phyloP scores from a whole-genome alignment of 805 yeast species.

The Hanseniaspora meyeri region DNA sequence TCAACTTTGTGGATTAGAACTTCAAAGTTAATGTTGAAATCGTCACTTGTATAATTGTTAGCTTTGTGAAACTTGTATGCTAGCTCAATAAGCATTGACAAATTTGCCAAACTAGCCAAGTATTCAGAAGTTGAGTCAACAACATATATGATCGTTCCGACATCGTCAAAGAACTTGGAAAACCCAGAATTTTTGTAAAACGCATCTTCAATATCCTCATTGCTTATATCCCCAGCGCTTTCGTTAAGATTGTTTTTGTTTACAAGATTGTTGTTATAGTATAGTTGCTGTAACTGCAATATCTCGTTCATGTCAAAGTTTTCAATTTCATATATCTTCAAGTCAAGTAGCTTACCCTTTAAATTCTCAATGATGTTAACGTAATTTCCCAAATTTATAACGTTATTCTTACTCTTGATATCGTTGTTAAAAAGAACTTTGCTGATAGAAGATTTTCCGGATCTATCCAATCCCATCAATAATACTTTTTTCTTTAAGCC shows the following conservation, averaged over 20 bases:
- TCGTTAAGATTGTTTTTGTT: neutral
- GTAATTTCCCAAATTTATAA: slow-evolving; percentile 7
- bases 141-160: slow-evolving; percentile 86
- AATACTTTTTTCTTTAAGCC: slow-evolving; percentile 57
- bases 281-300: slow-evolving; percentile 5
- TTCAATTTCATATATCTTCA: slow-evolving; percentile 11
- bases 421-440: slow-evolving; percentile 92
- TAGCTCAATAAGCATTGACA: slow-evolving; percentile 76
- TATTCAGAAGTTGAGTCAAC: slow-evolving; percentile 95
- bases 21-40: slow-evolving; percentile 32
- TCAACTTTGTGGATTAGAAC: slow-evolving; percentile 92
- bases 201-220: slow-evolving; percentile 5
- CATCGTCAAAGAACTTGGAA: slow-evolving; percentile 55
- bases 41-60: slow-evolving; percentile 44
- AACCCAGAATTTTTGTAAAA: slow-evolving; percentile 10
- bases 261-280: slow-evolving; percentile 1
- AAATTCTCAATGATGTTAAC: slow-evolving; percentile 8
- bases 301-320: slow-evolving; percentile 13
- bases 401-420: slow-evolving; percentile 52
- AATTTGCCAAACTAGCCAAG: slow-evolving; percentile 74
- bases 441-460: slow-evolving; percentile 91
- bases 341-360: slow-evolving; percentile 6
- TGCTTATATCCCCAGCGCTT: neutral
- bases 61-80: slow-evolving; percentile 75
- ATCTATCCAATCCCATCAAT: slow-evolving; percentile 74